These are phyloP conservation scores for Huntiella bhutanensis DNA, from an alignment of 2,329 filamentous ascomycete genomes.

Conservation along the genomic window DNA sequence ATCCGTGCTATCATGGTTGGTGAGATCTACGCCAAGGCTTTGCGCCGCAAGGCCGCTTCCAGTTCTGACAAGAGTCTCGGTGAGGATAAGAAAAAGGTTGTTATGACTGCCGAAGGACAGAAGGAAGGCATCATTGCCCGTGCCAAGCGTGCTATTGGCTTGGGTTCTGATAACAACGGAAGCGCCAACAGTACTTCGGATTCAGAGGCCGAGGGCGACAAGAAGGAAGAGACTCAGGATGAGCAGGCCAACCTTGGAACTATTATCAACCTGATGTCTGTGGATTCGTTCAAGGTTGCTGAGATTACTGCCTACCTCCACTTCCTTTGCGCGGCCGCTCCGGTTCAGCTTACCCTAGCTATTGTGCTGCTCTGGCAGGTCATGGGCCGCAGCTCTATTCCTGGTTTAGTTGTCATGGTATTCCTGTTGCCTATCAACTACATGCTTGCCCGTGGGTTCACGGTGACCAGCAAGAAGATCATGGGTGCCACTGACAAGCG, in stretches of 20 bases:
- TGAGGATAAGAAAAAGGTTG: conserved; percentile 28
- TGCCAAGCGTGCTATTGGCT: conserved; percentile 37
- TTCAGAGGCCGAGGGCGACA: conserved; percentile 14
- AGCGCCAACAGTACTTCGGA: conserved; percentile 11
- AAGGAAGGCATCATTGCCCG: conserved; percentile 26
- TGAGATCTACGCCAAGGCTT: conserved; percentile 89
- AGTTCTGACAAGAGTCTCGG: conserved; percentile 57
- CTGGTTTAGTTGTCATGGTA: conserved; percentile 78
- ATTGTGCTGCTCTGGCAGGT: conserved; percentile 71
- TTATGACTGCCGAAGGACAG: conserved; percentile 16
- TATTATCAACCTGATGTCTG: conserved; percentile 99
- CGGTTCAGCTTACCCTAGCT: conserved; percentile 69
- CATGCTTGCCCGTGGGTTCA: conserved; percentile 69
- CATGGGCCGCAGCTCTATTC: conserved; percentile 82
- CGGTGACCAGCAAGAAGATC: conserved; percentile 72
- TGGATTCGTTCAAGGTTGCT: conserved; percentile 96
- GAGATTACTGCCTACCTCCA: conserved; percentile 91
- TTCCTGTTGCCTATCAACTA: conserved; percentile 82
- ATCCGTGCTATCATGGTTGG: conserved; percentile 89
- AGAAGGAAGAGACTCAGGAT: conserved; percentile 25
- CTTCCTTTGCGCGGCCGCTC: conserved; percentile 82
- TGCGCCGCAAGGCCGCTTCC: conserved; percentile 75
- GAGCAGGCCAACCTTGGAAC: conserved; percentile 82
- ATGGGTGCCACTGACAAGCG: conserved; percentile 85
- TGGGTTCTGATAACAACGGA: conserved; percentile 25